Percentiles rank a stretch among this genome's conserved stretches.
Evolutionary conservation across 306 rosid genomes (phyloP).

Genomic region (Nissolia schottii): DNA sequence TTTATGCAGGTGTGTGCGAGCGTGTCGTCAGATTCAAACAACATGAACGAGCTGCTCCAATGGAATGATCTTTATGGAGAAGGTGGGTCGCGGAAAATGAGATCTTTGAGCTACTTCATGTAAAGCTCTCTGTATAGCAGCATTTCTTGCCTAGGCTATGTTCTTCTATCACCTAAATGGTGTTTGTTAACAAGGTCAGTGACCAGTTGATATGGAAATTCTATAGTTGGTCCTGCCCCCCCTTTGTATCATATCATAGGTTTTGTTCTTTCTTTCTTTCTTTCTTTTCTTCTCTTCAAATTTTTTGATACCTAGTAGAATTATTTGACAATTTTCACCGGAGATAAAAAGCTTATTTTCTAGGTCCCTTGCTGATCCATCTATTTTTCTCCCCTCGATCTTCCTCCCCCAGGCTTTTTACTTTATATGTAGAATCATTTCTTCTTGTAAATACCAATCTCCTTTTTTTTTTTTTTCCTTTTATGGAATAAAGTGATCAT

Average conservation of each 20-base stretch:
- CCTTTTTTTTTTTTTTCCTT: too few species aligned
- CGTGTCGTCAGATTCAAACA: constrained; percentile 86
- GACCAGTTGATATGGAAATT: constrained; percentile 18
- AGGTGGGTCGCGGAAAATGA: constrained; percentile 96
- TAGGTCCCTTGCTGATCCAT: constrained; percentile 20
- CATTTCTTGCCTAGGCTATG: constrained; percentile 30
- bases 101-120: constrained; percentile 93
- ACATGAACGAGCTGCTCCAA: constrained; percentile 91
- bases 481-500: constrained; percentile 14
- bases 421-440: too few species aligned
- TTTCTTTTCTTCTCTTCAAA: constrained; percentile 6
- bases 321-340: constrained; percentile 4
- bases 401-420: not conserved
- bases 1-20: constrained; percentile 87
- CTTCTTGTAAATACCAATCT: constrained; percentile 28
- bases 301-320: constrained; percentile 11
- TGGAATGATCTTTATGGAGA: constrained; percentile 99
- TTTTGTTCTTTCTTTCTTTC: constrained; percentile 17
- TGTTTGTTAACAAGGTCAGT: constrained; percentile 18
- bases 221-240: constrained; percentile 20
- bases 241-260: constrained; percentile 33
- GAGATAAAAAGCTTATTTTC: constrained; percentile 24
- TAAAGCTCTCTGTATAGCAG: constrained; percentile 61
- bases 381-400: not conserved
- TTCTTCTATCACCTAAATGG: constrained; percentile 37